Evolutionary conservation across 768 basidiomycete genomes (phyloP), one percentile per base, ranked within the genome.

Genomic region (Gyrodon lividus): DNA sequence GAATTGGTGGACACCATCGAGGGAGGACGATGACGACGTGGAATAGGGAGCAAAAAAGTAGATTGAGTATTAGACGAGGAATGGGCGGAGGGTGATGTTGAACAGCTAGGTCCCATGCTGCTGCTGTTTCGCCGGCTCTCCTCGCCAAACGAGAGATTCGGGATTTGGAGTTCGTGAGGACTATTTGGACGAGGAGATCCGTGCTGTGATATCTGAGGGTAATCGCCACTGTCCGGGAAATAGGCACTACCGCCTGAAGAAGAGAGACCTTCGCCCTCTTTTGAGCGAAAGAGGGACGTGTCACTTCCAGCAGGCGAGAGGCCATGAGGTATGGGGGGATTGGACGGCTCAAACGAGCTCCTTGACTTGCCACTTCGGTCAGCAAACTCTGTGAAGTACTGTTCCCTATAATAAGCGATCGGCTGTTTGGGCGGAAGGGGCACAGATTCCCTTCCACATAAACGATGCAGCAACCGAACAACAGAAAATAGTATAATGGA

Each of bases 401-500:
- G 76, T 55, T 80, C 77, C 13, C 85, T 77, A 48, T 81, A 78
- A 57, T 81, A 81, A 5, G 84, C 83, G 20, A 87, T 78, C 14
- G 82, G 79, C 56, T 86, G 86, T 10, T 81, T 73, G 13, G 83
- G 86, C 0, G 86, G 86, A 0, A 87, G 72, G 4, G 86, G 86
- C 0, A 63, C 70, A 1, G 74, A 62, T 23, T 63, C 59, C 19
- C 64, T 66, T 22, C 66, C 61, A 23, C 60, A 70, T 14, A 45
- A 57, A 40, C 71, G 70, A 34, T 70, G 69, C 46, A 78, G 50
- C 55, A 75, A 49, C 14, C 72, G 70, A 61, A 65, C 65, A 41
- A 78, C 57, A 50, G 73, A 9, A 53, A 74, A 54, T 52, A 77
- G 41, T 45, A 73, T 44, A 55, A 76, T 48, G 48, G 77, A 49